Conservation (phyloP, 2,329 filamentous ascomycete genomes). For the Onygenales sp. region DNA sequence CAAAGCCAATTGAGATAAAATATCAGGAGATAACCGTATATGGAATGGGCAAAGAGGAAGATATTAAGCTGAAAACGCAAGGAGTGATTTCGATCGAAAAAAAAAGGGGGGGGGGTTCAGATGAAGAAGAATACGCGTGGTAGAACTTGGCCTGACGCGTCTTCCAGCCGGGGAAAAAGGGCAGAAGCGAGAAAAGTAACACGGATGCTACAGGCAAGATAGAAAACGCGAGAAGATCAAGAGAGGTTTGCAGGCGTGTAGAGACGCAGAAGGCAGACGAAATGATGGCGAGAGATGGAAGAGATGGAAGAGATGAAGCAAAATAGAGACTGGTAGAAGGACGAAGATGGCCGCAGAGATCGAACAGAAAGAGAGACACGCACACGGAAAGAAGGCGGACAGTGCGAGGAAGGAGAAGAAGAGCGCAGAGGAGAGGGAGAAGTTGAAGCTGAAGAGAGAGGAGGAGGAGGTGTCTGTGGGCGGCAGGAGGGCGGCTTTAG, state of each 20-base stretch:
- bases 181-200: too few relatives aligned
- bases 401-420: not conserved
- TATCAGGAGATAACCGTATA: too few relatives aligned
- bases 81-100: not conserved
- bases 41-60: not conserved
- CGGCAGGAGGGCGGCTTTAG: not conserved
- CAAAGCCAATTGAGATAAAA: too few relatives aligned
- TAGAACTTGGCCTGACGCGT: not conserved
- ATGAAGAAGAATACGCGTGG: not conserved
- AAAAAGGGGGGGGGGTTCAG: not conserved
- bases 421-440: slow-evolving; percentile 5
- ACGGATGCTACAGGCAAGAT: too few relatives aligned
- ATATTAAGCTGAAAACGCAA: not conserved
- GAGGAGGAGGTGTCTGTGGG: not conserved
- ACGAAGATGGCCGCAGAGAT: slow-evolving; percentile 17
- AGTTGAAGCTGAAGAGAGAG: not conserved
- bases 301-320: slow-evolving; percentile 11
- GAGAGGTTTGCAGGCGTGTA: slow-evolving; percentile 1
- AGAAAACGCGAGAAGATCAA: not conserved
- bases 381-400: slow-evolving; percentile 8
- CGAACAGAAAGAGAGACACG: slow-evolving; percentile 12
- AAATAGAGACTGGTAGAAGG: slow-evolving; percentile 14
- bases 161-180: too few relatives aligned
- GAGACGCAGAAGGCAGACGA: slow-evolving; percentile 10
- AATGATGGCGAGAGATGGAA: slow-evolving; percentile 8